Evolutionary conservation across 2,329 filamentous ascomycete genomes (phyloP).

Genomic region (Arthrinium puccinioides): DNA sequence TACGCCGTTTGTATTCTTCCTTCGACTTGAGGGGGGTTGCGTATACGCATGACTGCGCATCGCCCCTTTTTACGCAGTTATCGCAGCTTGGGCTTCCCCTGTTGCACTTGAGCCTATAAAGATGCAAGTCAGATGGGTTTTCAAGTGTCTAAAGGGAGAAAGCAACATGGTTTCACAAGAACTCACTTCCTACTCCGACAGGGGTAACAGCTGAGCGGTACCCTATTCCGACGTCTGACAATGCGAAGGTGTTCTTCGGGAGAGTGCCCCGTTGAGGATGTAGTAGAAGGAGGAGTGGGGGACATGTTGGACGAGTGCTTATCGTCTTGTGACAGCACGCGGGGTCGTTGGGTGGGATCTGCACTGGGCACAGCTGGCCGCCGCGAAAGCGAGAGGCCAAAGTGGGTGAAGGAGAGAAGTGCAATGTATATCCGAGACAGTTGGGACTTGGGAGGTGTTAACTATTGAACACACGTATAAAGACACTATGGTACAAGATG

Average conservation of each 20-base stretch:
- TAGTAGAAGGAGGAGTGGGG: slow-evolving; percentile 71
- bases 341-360: too few species aligned
- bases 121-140: slow-evolving; percentile 23
- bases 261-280: slow-evolving; percentile 69
- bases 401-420: too few species aligned
- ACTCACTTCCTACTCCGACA: slow-evolving; percentile 86
- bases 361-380: too few species aligned
- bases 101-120: slow-evolving; percentile 66
- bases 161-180: too few species aligned
- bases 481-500: too few species aligned
- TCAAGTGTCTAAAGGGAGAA: too few species aligned
- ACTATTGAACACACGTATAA: too few species aligned
- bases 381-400: too few species aligned
- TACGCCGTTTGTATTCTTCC: slow-evolving; percentile 57
- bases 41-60: slow-evolving; percentile 78
- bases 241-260: slow-evolving; percentile 83
- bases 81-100: slow-evolving; percentile 76
- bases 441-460: too few species aligned
- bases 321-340: too few species aligned
- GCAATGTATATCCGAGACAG: too few species aligned
- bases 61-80: slow-evolving; percentile 85
- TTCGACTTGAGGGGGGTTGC: slow-evolving; percentile 62
- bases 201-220: slow-evolving; percentile 85
- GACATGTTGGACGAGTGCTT: slow-evolving; percentile 50
- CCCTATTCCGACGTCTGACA: slow-evolving; percentile 83